phyloP scores from a whole-genome alignment of 148 eudicot species.

The Heliosperma pusillum region DNA sequence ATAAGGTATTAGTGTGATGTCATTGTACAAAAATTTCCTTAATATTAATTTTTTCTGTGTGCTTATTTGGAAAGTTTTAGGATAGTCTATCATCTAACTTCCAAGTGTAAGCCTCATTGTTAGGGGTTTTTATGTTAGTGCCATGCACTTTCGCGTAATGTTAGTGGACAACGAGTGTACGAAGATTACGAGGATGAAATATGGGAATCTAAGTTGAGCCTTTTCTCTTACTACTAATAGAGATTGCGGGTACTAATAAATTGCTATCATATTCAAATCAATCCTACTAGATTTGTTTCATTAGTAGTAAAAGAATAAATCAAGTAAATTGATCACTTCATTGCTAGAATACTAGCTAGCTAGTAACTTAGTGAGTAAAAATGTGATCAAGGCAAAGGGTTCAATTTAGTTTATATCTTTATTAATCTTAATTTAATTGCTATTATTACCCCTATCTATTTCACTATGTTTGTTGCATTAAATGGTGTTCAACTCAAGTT shows the following conservation, averaged over 20 bases:
- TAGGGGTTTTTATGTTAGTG: constrained; percentile 17
- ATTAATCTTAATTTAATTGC: too few relatives aligned
- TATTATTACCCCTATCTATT: too few relatives aligned
- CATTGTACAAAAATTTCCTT: neutral
- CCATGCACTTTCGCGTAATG: constrained; percentile 13
- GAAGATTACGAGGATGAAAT: constrained; percentile 11
- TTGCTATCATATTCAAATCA: neutral
- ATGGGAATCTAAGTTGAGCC: constrained; percentile 10
- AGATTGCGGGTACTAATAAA: neutral
- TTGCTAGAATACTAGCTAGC: too few relatives aligned
- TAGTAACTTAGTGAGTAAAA: neutral
- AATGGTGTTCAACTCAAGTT: neutral
- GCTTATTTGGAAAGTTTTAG: constrained; percentile 27
- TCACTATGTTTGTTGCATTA: neutral
- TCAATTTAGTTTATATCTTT: neutral
- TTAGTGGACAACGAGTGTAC: constrained; percentile 17
- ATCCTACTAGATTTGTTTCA: neutral
- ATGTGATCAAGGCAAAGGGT: neutral
- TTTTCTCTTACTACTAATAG: neutral
- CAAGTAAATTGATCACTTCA: neutral
- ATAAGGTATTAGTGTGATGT: too few relatives aligned
- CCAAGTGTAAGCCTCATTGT: constrained; percentile 35
- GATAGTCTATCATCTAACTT: constrained; percentile 20
- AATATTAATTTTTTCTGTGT: neutral
- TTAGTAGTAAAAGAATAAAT: neutral